Percentiles rank a stretch among this genome's conserved stretches.
phyloP scores from a whole-genome alignment of 78 protist genomes.

The Dictyostelium firmibasis region DNA sequence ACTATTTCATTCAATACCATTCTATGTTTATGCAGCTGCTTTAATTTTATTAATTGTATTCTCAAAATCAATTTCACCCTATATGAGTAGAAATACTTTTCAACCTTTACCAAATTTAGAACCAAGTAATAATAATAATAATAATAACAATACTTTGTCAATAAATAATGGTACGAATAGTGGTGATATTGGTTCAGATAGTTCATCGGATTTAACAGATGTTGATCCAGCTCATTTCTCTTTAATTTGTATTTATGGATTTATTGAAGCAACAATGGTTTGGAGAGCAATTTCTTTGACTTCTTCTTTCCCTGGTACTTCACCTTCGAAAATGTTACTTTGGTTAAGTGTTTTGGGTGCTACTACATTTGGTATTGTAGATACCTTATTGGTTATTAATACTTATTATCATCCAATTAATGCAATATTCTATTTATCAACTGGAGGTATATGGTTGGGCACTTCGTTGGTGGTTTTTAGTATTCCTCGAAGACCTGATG shows the following conservation, averaged over 20 bases:
- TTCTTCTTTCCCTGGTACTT: slow-evolving; percentile 24
- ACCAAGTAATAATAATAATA: too few relatives aligned
- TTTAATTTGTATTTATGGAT: slow-evolving; percentile 10
- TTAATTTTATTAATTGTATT: slow-evolving; percentile 33
- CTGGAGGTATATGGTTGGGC: slow-evolving; percentile 33
- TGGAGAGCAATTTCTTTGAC: slow-evolving; percentile 70
- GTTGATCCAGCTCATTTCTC: slow-evolving; percentile 27
- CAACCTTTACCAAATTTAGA: not conserved
- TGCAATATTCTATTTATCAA: slow-evolving; percentile 32
- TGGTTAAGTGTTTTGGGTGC: slow-evolving; percentile 30
- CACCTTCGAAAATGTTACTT: slow-evolving; percentile 14
- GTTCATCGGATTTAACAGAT: not conserved
- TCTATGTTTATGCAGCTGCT: slow-evolving; percentile 32
- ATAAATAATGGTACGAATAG: not conserved
- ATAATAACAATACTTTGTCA: not conserved
- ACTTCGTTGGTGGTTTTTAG: slow-evolving; percentile 26
- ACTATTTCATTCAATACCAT: slow-evolving; percentile 52
- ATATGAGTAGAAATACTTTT: slow-evolving; percentile 12
- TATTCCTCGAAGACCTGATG: slow-evolving; percentile 42
- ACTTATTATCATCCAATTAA: slow-evolving; percentile 30
- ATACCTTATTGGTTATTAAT: slow-evolving; percentile 28
- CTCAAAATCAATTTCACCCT: slow-evolving; percentile 54
- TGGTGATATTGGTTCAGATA: not conserved
- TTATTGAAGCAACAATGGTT: slow-evolving; percentile 44
- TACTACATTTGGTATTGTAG: slow-evolving; percentile 26